Percentiles rank a stretch among this genome's conserved stretches.
phyloP scores from a whole-genome alignment of 2,329 filamentous ascomycete genomes.

The Ceratocystis harringtonii region DNA sequence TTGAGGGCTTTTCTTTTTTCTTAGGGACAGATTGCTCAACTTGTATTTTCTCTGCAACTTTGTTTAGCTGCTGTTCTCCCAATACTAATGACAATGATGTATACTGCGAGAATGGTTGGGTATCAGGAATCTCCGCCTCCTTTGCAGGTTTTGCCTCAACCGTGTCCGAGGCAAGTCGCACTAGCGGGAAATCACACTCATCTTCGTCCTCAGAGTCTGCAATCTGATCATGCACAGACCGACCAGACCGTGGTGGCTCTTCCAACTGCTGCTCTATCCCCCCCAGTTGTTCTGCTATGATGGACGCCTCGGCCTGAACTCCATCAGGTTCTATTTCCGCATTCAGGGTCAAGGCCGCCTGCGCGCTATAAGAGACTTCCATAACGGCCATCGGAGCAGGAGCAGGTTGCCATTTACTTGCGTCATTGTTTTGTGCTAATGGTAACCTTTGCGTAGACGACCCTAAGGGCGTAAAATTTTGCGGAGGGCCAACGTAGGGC shows the following conservation, averaged over 20 bases:
- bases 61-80: not conserved
- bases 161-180: not conserved
- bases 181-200: constrained; percentile 2
- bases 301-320: not conserved
- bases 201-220: constrained; percentile 16
- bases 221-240: constrained; percentile 9
- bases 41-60: not conserved
- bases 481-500: not conserved
- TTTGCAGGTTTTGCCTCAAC: not conserved
- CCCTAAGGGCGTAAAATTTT: not conserved
- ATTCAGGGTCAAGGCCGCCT: not conserved
- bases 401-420: not conserved
- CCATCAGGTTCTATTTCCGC: not conserved
- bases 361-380: constrained; percentile 18
- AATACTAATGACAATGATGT: not conserved
- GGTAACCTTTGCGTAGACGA: not conserved
- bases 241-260: not conserved
- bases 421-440: not conserved
- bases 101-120: constrained; percentile 19
- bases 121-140: constrained; percentile 17
- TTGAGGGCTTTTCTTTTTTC: not conserved
- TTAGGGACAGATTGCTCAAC: not conserved
- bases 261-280: not conserved
- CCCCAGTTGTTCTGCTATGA: not conserved
- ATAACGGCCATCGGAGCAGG: constrained; percentile 16